A percentile compares a stretch with the other conserved stretches of the same genome.
Evolutionary conservation across 2,329 filamentous ascomycete species (phyloP).

Genomic region (Hymenoscyphus albidus): DNA sequence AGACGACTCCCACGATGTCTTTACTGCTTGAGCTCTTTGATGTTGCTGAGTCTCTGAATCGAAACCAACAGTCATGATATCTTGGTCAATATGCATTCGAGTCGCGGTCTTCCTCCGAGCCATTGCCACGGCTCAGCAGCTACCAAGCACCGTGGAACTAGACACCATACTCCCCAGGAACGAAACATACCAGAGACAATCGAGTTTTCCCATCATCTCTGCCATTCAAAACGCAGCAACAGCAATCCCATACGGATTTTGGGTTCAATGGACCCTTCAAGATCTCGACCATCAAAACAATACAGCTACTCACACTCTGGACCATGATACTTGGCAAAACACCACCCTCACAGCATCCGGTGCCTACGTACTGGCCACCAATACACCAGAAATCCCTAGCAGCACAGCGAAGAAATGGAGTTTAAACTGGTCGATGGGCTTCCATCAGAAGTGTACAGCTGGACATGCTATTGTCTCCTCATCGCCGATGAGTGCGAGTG

Average conservation of each 20-base stretch:
- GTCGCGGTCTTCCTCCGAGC: neutral
- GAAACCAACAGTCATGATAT: neutral
- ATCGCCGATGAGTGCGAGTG: neutral
- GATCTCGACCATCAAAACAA: neutral
- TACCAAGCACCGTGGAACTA: neutral
- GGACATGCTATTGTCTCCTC: neutral
- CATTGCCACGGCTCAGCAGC: neutral
- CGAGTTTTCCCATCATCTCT: neutral
- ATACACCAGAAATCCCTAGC: neutral
- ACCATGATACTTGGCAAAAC: neutral
- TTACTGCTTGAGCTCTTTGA: neutral
- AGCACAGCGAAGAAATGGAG: neutral
- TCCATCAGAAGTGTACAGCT: conserved; percentile 2
- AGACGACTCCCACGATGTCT: neutral
- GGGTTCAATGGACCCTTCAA: neutral
- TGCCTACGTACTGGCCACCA: neutral
- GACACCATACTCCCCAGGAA: neutral
- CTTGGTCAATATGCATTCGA: neutral
- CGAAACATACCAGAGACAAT: neutral
- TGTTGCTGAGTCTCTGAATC: neutral
- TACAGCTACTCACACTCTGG: too few species aligned
- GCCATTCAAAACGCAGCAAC: conserved; percentile 1
- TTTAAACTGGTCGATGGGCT: conserved; percentile 3
- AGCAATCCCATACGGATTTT: neutral
- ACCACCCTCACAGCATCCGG: neutral